phyloP scores from a whole-genome alignment of 176 grass and related monocot species.

The Musa troglodytarum region DNA sequence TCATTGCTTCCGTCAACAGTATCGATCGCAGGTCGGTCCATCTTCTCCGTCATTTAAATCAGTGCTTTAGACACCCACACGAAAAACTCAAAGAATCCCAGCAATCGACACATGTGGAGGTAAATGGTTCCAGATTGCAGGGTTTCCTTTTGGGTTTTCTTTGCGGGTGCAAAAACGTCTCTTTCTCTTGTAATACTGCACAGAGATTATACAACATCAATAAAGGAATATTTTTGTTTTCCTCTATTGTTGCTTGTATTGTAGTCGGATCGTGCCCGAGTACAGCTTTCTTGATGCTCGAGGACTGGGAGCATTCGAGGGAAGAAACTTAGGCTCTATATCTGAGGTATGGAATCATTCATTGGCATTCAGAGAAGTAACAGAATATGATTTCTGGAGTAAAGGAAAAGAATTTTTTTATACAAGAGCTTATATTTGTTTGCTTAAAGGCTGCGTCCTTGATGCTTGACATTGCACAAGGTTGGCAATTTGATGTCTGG shows the following conservation, averaged over 20 bases:
- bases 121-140: too few relatives aligned
- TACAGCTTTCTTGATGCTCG: conserved; percentile 95
- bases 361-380: too few relatives aligned
- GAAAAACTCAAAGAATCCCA: too few relatives aligned
- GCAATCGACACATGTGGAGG: too few relatives aligned
- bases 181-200: background rate
- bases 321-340: conserved; percentile 55
- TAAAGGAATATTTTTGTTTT: background rate
- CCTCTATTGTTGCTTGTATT: conserved; percentile 11
- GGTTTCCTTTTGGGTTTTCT: background rate
- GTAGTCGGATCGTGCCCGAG: conserved; percentile 78
- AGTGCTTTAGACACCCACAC: too few relatives aligned
- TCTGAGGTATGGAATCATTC: conserved; percentile 45
- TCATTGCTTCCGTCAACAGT: conserved; percentile 67
- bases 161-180: background rate
- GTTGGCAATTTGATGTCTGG: too few relatives aligned
- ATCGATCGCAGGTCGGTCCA: conserved; percentile 50
- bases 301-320: conserved; percentile 72
- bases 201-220: background rate
- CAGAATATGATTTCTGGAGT: too few relatives aligned
- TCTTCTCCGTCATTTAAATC: background rate
- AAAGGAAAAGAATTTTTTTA: too few relatives aligned
- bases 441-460: too few relatives aligned
- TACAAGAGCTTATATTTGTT: too few relatives aligned
- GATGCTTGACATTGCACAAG: too few relatives aligned